Evolutionary conservation across 495 filamentous ascomycete genomes (phyloP).

Genomic region (Mycothermus thermophilus): DNA sequence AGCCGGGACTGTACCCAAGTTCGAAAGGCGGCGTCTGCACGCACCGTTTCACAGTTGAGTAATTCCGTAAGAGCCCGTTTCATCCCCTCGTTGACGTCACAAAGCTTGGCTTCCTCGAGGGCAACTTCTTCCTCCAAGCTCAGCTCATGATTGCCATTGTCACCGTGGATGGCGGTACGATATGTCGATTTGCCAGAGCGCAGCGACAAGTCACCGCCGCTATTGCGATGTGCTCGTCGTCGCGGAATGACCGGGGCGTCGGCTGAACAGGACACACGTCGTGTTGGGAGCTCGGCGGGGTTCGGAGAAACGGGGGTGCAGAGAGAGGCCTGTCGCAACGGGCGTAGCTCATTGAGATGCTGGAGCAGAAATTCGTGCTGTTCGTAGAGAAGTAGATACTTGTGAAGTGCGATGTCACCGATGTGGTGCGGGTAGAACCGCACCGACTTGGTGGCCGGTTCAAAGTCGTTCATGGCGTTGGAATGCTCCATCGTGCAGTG

Average conservation of each 20-base stretch:
- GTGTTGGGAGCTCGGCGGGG: constrained; percentile 24
- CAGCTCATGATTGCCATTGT: no score
- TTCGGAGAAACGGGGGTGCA: constrained; percentile 18
- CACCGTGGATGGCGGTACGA: no score
- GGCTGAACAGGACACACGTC: constrained; percentile 2
- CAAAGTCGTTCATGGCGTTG: constrained; percentile 9
- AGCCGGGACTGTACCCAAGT: constrained; percentile 49
- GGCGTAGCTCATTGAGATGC: constrained; percentile 34
- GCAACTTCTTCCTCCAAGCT: constrained; percentile 30
- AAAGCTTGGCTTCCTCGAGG: constrained; percentile 38
- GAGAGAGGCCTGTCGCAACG: constrained; percentile 14
- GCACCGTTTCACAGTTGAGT: constrained; percentile 47
- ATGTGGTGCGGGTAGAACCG: constrained; percentile 17
- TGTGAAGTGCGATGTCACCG: constrained; percentile 38
- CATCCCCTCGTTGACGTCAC: constrained; percentile 48
- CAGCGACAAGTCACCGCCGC: no score
- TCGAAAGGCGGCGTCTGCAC: constrained; percentile 40
- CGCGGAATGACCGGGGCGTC: no score
- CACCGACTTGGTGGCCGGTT: constrained; percentile 7
- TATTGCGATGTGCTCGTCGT: no score
- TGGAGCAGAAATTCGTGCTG: constrained; percentile 40
- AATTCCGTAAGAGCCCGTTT: constrained; percentile 52
- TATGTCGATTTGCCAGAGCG: no score
- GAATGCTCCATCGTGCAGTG: no score
- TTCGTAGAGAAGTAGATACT: constrained; percentile 40